A percentile compares a stretch with the other conserved stretches of the same genome.
These are phyloP conservation scores for Ampelocalamus luodianensis DNA, from an alignment of 176 grass and related monocot genomes.

Conservation along the genomic window DNA sequence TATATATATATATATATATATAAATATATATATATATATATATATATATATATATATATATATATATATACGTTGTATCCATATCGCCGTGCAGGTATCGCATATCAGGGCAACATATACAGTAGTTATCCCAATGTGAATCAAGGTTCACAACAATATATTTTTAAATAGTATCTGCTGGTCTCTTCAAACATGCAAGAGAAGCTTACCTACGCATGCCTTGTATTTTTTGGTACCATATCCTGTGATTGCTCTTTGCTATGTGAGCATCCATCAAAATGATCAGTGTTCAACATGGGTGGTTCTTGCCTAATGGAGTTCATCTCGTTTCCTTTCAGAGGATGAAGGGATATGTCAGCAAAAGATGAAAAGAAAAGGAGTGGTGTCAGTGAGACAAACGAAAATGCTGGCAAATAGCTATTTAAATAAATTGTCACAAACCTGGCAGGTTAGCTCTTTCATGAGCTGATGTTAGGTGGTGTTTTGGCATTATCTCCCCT, in stretches of 20 bases:
- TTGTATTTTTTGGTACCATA: constrained; percentile 51
- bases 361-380: constrained; percentile 24
- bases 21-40: too few relatives aligned
- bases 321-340: constrained; percentile 58
- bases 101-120: too few relatives aligned
- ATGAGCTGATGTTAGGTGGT: constrained; percentile 59
- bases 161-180: background rate
- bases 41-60: too few relatives aligned
- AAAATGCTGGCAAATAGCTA: constrained; percentile 25
- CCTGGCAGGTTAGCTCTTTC: constrained; percentile 55
- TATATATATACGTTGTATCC: too few relatives aligned
- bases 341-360: constrained; percentile 6
- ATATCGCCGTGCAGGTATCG: too few relatives aligned
- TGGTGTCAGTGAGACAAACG: background rate
- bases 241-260: constrained; percentile 48
- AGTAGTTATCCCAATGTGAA: too few relatives aligned
- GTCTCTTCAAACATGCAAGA: background rate
- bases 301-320: constrained; percentile 56
- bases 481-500: constrained; percentile 55
- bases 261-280: constrained; percentile 56
- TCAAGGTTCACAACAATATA: too few relatives aligned
- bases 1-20: too few relatives aligned
- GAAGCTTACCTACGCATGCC: constrained; percentile 53
- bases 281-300: constrained; percentile 47
- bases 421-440: constrained; percentile 37